phyloP scores from a whole-genome alignment of 2,329 filamentous ascomycete genomes.

The Fragosphaeria purpurea region DNA sequence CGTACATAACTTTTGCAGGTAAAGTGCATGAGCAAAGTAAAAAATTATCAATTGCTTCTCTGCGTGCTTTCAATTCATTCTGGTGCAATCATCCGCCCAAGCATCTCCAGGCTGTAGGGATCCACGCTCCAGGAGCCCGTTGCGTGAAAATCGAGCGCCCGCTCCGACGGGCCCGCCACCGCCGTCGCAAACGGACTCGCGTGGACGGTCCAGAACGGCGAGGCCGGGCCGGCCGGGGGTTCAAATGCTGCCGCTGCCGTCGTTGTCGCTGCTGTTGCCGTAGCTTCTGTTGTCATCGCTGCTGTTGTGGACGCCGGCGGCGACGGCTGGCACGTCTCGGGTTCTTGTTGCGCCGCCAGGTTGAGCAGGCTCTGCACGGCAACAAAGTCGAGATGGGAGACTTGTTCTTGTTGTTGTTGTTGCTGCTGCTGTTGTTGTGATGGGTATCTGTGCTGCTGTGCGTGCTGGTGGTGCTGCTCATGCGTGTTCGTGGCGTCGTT shows the following conservation, averaged over 20 bases:
- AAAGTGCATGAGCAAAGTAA: too few relatives aligned
- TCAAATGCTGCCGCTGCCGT: too few relatives aligned
- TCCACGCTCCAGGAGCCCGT: neutral
- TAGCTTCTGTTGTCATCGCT: neutral
- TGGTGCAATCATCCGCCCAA: neutral
- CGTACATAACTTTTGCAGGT: too few relatives aligned
- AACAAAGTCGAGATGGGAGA: conserved; percentile 4
- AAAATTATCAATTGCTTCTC: too few relatives aligned
- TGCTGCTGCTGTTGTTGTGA: too few relatives aligned
- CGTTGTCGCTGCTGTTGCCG: too few relatives aligned
- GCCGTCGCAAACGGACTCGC: too few relatives aligned
- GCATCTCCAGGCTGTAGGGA: conserved; percentile 2
- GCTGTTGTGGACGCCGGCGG: neutral
- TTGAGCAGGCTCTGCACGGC: conserved; percentile 7
- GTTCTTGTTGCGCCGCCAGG: conserved; percentile 3
- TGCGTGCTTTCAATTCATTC: neutral
- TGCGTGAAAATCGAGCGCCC: neutral
- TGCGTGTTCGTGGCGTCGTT: too few relatives aligned
- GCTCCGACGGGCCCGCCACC: neutral
- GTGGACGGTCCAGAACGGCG: too few relatives aligned
- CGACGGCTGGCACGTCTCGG: neutral
- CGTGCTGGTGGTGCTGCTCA: too few relatives aligned
- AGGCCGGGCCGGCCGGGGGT: too few relatives aligned
- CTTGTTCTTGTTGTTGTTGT: neutral
- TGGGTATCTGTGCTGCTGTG: too few relatives aligned